Evolutionary conservation across 192 early-diverging fungal species (phyloP).

Genomic region (Gaertneriomyces sp.): DNA sequence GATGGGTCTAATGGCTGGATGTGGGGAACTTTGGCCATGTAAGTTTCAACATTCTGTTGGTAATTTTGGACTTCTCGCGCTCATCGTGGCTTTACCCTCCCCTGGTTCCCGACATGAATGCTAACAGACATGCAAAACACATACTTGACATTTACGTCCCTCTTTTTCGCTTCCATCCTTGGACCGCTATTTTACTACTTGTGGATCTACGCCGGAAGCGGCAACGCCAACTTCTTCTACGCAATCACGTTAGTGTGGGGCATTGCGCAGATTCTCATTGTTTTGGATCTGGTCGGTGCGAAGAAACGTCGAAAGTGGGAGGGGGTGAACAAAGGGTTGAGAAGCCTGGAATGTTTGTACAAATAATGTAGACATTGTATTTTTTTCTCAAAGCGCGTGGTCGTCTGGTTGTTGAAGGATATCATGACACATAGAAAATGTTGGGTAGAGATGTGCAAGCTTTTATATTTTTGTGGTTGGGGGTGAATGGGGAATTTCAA

Average conservation of each 20-base stretch:
- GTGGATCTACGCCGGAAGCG: constrained; percentile 94
- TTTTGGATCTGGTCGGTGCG: constrained; percentile 83
- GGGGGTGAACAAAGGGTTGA: constrained; percentile 19
- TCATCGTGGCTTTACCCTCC: constrained; percentile 19
- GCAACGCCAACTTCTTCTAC: constrained; percentile 98
- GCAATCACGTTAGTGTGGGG: constrained; percentile 92
- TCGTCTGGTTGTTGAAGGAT: too few relatives aligned
- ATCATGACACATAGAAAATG: too few relatives aligned
- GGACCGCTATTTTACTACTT: constrained; percentile 89
- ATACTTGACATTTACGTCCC: constrained; percentile 67
- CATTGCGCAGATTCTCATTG: constrained; percentile 77
- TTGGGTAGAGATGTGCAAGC: too few relatives aligned
- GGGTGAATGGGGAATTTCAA: background rate
- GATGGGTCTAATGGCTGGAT: constrained; percentile 73
- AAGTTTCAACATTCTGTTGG: constrained; percentile 29
- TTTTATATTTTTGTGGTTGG: too few relatives aligned
- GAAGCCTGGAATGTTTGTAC: too few relatives aligned
- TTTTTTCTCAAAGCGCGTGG: too few relatives aligned
- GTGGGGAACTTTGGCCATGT: constrained; percentile 88
- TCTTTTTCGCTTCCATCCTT: constrained; percentile 71
- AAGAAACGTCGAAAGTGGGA: constrained; percentile 79
- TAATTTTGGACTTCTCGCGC: background rate
- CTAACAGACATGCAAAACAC: constrained; percentile 73
- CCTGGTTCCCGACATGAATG: background rate
- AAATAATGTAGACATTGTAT: too few relatives aligned